Percentiles rank a stretch among this genome's conserved stretches.
Conservation (phyloP, 1,284 basidiomycete species). For the Mycena citricolor region DNA sequence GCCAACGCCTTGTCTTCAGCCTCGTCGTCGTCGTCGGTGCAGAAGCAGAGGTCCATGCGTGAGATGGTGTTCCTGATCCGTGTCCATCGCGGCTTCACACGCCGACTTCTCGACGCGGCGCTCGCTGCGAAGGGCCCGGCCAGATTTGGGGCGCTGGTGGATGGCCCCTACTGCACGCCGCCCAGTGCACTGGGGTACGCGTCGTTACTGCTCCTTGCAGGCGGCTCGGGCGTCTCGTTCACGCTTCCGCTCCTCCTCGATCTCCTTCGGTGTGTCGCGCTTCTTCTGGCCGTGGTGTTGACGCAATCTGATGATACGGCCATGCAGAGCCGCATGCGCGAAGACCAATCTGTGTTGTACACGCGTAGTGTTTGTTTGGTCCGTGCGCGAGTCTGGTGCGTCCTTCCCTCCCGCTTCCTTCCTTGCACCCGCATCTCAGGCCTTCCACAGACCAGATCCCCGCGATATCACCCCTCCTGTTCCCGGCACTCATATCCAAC, state of each 20-base stretch:
- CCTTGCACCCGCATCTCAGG: background rate
- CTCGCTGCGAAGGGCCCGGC: background rate
- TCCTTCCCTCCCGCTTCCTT: background rate
- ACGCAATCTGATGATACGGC: background rate
- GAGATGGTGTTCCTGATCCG: conserved; percentile 54
- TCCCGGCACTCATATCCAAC: conserved; percentile 19
- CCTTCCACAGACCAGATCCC: conserved; percentile 27
- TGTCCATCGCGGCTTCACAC: conserved; percentile 45
- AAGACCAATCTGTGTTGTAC: conserved; percentile 27
- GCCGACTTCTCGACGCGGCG: conserved; percentile 32
- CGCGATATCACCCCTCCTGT: conserved; percentile 19
- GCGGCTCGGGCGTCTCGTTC: conserved; percentile 45
- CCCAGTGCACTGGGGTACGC: conserved; percentile 36
- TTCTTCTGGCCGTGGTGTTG: background rate
- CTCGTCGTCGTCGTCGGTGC: too few relatives aligned
- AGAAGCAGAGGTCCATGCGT: conserved; percentile 28
- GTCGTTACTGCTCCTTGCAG: conserved; percentile 36
- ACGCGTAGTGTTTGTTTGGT: conserved; percentile 39
- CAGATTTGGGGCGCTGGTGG: conserved; percentile 36
- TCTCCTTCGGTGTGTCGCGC: conserved; percentile 33
- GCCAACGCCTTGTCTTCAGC: background rate
- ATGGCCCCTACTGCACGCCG: conserved; percentile 44
- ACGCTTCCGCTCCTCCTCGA: conserved; percentile 40
- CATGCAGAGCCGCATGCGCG: conserved; percentile 29
- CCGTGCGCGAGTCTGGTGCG: conserved; percentile 37